These are phyloP conservation scores for Fusarium proliferatum DNA, from an alignment of 2,329 filamentous ascomycete genomes.

Conservation along the genomic window DNA sequence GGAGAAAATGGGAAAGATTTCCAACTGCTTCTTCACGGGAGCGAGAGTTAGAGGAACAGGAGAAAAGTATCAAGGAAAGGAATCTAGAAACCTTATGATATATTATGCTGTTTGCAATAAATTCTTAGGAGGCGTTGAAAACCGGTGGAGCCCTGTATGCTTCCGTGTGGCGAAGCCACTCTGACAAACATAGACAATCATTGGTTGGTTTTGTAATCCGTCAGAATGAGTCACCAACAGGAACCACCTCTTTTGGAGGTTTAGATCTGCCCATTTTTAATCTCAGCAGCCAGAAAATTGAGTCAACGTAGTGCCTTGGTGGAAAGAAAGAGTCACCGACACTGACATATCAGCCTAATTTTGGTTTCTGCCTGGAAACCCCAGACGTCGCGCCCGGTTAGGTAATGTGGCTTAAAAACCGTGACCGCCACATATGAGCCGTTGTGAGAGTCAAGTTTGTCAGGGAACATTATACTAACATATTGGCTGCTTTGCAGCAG, in stretches of 20 bases:
- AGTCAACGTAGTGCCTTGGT: constrained; percentile 1
- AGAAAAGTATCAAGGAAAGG: not conserved
- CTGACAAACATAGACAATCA: constrained; percentile 19
- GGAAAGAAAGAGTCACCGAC: constrained; percentile 23
- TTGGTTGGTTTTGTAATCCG: constrained; percentile 13
- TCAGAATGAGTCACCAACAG: constrained; percentile 36
- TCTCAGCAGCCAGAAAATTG: constrained; percentile 2
- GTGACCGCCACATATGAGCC: not conserved
- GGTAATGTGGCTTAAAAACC: not conserved
- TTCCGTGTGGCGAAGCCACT: constrained; percentile 33
- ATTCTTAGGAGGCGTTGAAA: constrained; percentile 37
- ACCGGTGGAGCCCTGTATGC: constrained; percentile 27
- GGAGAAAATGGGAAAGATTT: not conserved
- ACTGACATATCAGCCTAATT: not conserved
- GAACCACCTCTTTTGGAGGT: constrained; percentile 9
- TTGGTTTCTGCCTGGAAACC: constrained; percentile 8
- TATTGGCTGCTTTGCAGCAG: not conserved
- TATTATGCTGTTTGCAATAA: constrained; percentile 28
- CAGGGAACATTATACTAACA: not conserved
- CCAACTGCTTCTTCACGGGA: not conserved
- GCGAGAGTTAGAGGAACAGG: not conserved
- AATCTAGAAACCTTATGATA: constrained; percentile 14
- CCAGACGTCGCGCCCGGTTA: not conserved
- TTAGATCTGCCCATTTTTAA: constrained; percentile 14
- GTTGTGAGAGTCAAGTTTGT: not conserved